Evolutionary conservation across 768 basidiomycete genomes (phyloP), one percentile per base, ranked within the genome.

Genomic region (Lentinula sp.): DNA sequence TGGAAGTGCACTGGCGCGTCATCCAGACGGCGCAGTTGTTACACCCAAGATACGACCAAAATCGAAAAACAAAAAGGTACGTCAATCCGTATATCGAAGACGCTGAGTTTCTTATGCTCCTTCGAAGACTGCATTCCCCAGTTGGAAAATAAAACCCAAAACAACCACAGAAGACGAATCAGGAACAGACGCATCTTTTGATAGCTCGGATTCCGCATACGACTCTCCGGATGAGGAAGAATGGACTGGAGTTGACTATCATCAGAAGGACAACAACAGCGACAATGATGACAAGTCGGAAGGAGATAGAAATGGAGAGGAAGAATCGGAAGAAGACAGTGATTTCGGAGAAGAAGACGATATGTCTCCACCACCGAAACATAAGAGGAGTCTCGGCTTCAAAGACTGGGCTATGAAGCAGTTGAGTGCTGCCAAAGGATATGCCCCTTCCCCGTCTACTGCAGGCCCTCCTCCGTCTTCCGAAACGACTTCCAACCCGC

Each of bases 401-500:
- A 97, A 97, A 70, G 79, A 86, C 43, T 97, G 95, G 95, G 95
- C 95, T 0, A 69, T 86, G 63, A 83, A 88, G 59, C 94, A 97
- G 69, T 79, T 91, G 56, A 85, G 77, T 55, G 63, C 71, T 37
- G 75, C 77, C 11, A 82, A 79, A 66, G 75, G 78, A 4, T 74
- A 76, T 59, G 67, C 65, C 57, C 35, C 61, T 61, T 58, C 63
- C 18, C 31, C 68, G 13, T 45, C 65, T 9, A 67, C 68, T 55
- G 52, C 32, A 7, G 49, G 40, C 61, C 13, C 31, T 28, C 37
- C 68, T 1, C 13, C 58, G 37, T 66, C 66, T 15, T 8, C 57
- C 6, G 50, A 63, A 48, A 51, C 60, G 10, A 28, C 58, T 23
- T 23, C 59, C 5, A 18, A 62, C 37, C 58, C 62, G n/a, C 61